Evolutionary conservation across 768 basidiomycete species (phyloP), one percentile per base, ranked within the genome.

Genomic region (Termitomyces sp.): DNA sequence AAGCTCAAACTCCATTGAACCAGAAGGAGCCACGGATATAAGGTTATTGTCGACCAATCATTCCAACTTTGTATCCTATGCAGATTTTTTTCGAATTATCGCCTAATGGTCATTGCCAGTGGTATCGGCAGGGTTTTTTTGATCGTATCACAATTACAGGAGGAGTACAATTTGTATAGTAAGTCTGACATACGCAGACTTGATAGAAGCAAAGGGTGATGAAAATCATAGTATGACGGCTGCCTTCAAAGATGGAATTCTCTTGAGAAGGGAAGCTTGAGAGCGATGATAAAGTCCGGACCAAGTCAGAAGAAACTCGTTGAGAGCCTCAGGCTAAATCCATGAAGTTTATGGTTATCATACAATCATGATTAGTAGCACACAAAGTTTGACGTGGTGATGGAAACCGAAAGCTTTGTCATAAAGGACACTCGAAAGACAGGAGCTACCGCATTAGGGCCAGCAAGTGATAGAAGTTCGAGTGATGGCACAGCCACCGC

Each of bases 401-500:
- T 20, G 14, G 36, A 25, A 38, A 25, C 25, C 25, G 25, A 25
- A 25, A 25, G 15, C 8, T 6, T 37, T 38, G 51, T 53, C 7
- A 14, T 20, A 9, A 36, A 12, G 34, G 50, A 37, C 49, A 32
- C 10, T 12, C 4, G 31, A 31, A 55, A 31, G 37, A 32, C 40
- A 43, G 42, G 29, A 31, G 40, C 53, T 54, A 42, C 54, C 31
- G 40, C 31, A 43, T 55, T 31, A 6, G 25, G 50, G 51, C 25
- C 25, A 8, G 49, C 34, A 10, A 36, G n/a, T 51, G 50, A 51
- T 51, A 40, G 53, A 54, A 40, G 37, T 54, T 29, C 8, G 5
- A 54, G 15, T 55, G 31, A 20, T 31, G 46, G 38, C 59, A 60
- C 59, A 60, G 59, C 59, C 59, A 60, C 59, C 25, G 4, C 9